Base-by-base conservation (phyloP, 148 eudicot species). In the Spergularia marina region DNA sequence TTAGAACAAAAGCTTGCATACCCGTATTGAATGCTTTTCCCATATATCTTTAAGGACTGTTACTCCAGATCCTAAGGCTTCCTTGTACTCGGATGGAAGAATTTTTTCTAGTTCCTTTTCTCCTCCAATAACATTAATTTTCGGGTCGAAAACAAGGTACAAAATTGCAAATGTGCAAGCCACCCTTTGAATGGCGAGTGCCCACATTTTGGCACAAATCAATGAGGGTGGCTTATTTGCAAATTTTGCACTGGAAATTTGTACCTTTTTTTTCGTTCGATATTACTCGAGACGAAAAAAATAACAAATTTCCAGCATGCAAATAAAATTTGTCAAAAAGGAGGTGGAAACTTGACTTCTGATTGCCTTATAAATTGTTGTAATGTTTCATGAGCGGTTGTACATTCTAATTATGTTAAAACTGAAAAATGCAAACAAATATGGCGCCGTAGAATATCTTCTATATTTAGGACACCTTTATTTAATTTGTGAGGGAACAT, bases 121-220 rank as follows among this genome's bases (percentile, higher is more conserved):
- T 25, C 60, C 73, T 3, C 60, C 73, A 30, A 53, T 25, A 25
- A 49, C 77, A 64, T 51, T 47, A 36, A 64, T 63, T 49, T 49
- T 23, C 41, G 70, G 34, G 13, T 62, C 47, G 10, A 63, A 47
- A 30, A 30, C 10, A 5, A 74, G 51, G 53, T 1, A 74, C 14
- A 62, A 51, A 62, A 74, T 13, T 30, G 77, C 77, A 62, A 63
- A 74, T 30, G 63, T 63, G 58, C 77, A 74, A 21, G 20, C 68
- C 2, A 63, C n/a, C 52, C 39, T 74, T 21, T n/a, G 60, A 34
- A 74, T 73, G n/a, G 5, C 16, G 3, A 12, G 30, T 25, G 51
- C 60, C 8, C 41, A 2, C 70, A 61, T 63, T 36, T 7, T 17
- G n/a, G 17, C 12, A 44, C 12, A 23, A 54, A n/a, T 30, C 17